These are phyloP conservation scores for Cicer cuneatum DNA, from an alignment of 306 rosid species.

Conservation along the genomic window DNA sequence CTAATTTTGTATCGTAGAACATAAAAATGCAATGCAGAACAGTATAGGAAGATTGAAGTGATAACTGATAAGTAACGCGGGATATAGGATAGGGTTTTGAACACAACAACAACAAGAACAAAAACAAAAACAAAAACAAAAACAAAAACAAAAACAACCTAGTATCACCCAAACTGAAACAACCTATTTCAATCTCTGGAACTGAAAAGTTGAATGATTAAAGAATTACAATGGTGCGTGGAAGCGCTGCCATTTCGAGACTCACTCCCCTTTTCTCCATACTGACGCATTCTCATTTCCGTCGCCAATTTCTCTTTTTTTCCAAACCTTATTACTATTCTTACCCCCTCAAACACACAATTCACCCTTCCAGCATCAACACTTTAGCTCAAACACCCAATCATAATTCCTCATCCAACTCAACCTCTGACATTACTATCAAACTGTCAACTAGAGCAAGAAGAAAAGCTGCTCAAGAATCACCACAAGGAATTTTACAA, in stretches of 20 bases:
- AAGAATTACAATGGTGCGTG: slow-evolving; percentile 36
- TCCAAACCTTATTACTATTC: slow-evolving; percentile 4
- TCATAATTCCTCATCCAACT: neutral
- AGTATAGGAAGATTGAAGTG: too few relatives aligned
- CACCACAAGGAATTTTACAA: slow-evolving; percentile 62
- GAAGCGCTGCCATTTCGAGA: slow-evolving; percentile 47
- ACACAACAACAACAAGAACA: too few relatives aligned
- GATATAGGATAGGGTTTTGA: too few relatives aligned
- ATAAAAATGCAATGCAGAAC: too few relatives aligned
- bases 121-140: too few relatives aligned
- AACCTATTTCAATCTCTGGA: too few relatives aligned
- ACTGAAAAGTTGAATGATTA: neutral
- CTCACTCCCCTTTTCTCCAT: slow-evolving; percentile 55
- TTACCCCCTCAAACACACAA: slow-evolving; percentile 19
- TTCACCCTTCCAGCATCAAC: slow-evolving; percentile 1
- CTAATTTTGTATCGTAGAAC: too few relatives aligned
- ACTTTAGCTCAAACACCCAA: slow-evolving; percentile 45
- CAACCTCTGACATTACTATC: neutral
- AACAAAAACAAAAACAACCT: too few relatives aligned
- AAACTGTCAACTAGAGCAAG: slow-evolving; percentile 46
- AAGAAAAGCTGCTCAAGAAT: slow-evolving; percentile 56
- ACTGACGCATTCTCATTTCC: slow-evolving; percentile 49
- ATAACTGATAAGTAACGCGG: too few relatives aligned
- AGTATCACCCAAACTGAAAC: too few relatives aligned
- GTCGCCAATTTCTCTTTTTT: slow-evolving; percentile 40